Evolutionary conservation across 306 rosid genomes (phyloP).

Genomic region (Aeschynomene evenia): DNA sequence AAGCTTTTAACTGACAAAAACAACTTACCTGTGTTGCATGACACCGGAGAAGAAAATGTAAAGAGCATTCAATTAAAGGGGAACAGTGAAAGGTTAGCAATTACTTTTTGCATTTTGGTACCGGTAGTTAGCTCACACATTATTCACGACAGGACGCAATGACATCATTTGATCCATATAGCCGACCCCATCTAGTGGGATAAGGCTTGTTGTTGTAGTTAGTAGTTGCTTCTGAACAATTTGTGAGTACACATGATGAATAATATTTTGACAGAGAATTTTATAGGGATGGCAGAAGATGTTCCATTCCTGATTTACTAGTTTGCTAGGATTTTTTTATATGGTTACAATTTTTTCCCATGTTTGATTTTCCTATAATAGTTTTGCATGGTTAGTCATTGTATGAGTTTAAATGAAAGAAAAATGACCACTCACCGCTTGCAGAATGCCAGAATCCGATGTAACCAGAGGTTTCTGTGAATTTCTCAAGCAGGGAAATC

Average conservation of each 20-base stretch:
- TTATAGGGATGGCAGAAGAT: constrained; percentile 55
- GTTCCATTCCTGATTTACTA: constrained; percentile 46
- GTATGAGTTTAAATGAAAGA: neutral
- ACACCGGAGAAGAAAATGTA: constrained; percentile 54
- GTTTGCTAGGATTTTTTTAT: constrained; percentile 22
- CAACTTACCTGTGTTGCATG: constrained; percentile 42
- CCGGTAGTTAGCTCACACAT: no score
- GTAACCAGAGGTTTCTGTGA: neutral
- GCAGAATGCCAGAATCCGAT: neutral
- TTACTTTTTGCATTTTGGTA: constrained; percentile 48
- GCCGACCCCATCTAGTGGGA: no score
- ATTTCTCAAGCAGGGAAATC: neutral
- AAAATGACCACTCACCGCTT: neutral
- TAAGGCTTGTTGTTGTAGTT: no score
- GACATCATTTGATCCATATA: no score
- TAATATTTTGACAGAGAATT: constrained; percentile 52
- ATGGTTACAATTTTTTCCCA: constrained; percentile 35
- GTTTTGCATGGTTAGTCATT: neutral
- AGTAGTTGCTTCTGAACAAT: constrained; percentile 51
- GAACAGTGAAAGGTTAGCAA: constrained; percentile 51
- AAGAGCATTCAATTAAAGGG: constrained; percentile 44
- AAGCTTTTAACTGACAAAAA: constrained; percentile 54
- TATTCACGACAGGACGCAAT: no score
- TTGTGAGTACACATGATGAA: constrained; percentile 52
- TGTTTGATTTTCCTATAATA: neutral